Evolutionary conservation across 345 rosid genomes (phyloP).

Genomic region (Clausena lansium): DNA sequence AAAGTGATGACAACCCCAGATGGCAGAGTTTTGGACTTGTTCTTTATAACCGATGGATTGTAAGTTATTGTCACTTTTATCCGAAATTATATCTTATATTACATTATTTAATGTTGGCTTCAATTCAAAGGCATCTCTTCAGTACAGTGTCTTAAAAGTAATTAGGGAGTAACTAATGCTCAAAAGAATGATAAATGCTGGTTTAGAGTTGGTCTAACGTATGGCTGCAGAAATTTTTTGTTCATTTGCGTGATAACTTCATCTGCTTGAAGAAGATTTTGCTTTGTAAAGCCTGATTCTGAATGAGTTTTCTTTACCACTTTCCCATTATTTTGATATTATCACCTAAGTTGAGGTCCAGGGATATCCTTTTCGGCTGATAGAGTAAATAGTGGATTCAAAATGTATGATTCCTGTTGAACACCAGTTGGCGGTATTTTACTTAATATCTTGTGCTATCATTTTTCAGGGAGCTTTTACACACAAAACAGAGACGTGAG

Average conservation of each 20-base stretch:
- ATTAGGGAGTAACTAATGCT: background rate
- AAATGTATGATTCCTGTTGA: background rate
- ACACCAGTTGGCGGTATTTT: background rate
- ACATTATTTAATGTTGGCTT: background rate
- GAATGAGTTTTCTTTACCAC: background rate
- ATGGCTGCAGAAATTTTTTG: background rate
- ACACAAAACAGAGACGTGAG: constrained; percentile 53
- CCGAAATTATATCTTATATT: background rate
- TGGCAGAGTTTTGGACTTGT: constrained; percentile 63
- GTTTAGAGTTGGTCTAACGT: background rate
- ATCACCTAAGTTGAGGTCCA: background rate
- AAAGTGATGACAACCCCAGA: constrained; percentile 80
- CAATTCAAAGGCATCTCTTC: background rate
- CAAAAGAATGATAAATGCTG: background rate
- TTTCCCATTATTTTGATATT: background rate
- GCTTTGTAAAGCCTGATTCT: background rate
- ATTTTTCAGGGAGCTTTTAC: constrained; percentile 52
- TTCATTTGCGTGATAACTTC: background rate
- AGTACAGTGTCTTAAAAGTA: background rate
- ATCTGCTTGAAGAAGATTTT: background rate
- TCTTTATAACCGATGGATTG: constrained; percentile 67
- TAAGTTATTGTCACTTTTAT: constrained; percentile 22
- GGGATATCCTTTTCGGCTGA: background rate
- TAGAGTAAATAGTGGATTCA: background rate
- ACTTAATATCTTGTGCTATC: background rate